These are phyloP conservation scores for Nicotiana sylvestris DNA, from an alignment of 257 asterid species.

Conservation along the genomic window DNA sequence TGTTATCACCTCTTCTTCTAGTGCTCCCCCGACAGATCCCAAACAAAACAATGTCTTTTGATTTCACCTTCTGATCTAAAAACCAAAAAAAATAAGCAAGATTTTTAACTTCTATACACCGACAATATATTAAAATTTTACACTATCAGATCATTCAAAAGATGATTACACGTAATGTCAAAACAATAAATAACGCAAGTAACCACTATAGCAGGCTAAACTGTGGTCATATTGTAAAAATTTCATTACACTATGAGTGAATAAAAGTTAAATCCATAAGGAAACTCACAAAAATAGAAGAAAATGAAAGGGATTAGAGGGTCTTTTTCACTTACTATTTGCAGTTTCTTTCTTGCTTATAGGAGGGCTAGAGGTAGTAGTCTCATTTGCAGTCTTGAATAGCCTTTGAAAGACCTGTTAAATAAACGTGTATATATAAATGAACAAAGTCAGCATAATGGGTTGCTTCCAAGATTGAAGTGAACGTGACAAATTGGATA, in stretches of 20 bases:
- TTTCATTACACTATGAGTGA: background rate
- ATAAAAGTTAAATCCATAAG: background rate
- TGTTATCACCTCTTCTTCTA: slow-evolving; percentile 21
- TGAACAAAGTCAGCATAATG: slow-evolving; percentile 19
- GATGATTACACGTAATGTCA: background rate
- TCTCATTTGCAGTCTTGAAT: slow-evolving; percentile 32
- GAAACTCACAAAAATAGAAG: background rate
- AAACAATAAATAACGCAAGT: background rate
- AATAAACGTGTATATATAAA: slow-evolving; percentile 15
- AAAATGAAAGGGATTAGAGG: background rate
- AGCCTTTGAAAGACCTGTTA: slow-evolving; percentile 56
- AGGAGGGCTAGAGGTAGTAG: background rate
- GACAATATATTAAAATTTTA: background rate
- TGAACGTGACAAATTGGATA: background rate
- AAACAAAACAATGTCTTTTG: slow-evolving; percentile 9
- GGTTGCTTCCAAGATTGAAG: background rate
- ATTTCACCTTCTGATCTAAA: slow-evolving; percentile 15
- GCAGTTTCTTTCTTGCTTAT: slow-evolving; percentile 12
- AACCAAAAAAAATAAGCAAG: background rate
- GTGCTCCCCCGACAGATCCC: slow-evolving; percentile 5
- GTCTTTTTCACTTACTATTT: background rate
- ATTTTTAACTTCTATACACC: background rate
- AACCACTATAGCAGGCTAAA: no score
- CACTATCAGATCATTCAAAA: background rate
- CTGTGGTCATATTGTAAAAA: no score